Conservation (phyloP, 768 basidiomycete genomes). For the Rossbeevera mucosa region DNA sequence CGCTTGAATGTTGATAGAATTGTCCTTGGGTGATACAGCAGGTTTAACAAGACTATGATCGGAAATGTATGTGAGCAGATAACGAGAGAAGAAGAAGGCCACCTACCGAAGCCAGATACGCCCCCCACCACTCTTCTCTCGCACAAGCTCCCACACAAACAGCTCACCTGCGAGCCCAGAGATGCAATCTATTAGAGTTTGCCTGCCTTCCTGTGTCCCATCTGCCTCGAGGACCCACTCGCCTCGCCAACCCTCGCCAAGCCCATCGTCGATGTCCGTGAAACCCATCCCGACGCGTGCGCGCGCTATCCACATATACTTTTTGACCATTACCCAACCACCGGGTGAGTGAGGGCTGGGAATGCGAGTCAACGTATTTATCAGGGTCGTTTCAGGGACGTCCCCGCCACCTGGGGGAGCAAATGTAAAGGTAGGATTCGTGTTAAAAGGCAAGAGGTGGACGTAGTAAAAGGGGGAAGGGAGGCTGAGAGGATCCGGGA, state of each 20-base stretch:
- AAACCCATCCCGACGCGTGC: constrained; percentile 37
- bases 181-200: constrained; percentile 53
- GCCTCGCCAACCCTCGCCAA: constrained; percentile 68
- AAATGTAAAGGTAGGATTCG: constrained; percentile 24
- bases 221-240: constrained; percentile 81
- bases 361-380: constrained; percentile 36
- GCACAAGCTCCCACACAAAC: constrained; percentile 51
- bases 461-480: constrained; percentile 76
- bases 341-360: constrained; percentile 57
- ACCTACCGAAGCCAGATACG: constrained; percentile 63
- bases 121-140: constrained; percentile 57
- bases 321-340: constrained; percentile 56
- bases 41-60: constrained; percentile 21
- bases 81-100: not conserved
- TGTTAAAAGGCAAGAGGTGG: constrained; percentile 49
- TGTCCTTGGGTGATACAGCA: constrained; percentile 18
- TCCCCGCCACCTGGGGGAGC: constrained; percentile 30
- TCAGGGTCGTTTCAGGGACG: constrained; percentile 46
- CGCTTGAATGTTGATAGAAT: constrained; percentile 15
- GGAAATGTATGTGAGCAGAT: not conserved
- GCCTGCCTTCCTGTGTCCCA: constrained; percentile 64
- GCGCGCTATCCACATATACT: constrained; percentile 63
- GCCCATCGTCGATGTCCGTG: constrained; percentile 34
- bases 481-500: constrained; percentile 54
- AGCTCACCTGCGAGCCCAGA: constrained; percentile 31